phyloP scores from a whole-genome alignment of 257 asterid species.

The Salvia rosmarinus region DNA sequence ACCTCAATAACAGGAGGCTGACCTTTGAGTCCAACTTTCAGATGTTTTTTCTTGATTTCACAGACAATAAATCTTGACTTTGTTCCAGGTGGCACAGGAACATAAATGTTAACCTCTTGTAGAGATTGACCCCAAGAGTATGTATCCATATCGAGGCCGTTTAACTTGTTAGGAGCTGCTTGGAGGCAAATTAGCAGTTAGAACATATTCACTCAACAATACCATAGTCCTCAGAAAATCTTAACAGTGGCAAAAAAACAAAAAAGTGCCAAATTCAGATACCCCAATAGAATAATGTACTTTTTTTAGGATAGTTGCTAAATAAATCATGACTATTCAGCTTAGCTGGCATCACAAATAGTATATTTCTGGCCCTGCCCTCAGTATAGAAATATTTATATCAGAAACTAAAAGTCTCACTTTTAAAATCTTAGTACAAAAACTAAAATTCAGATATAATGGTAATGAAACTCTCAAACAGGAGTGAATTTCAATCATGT shows the following conservation, averaged over 20 bases:
- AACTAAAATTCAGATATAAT: not conserved
- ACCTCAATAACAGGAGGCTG: constrained; percentile 61
- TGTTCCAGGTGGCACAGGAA: constrained; percentile 77
- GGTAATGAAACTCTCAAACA: not conserved
- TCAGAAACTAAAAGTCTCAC: no score
- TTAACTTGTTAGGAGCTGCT: constrained; percentile 65
- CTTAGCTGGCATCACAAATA: no score
- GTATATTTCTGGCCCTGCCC: no score
- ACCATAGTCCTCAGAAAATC: not conserved
- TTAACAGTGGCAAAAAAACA: not conserved
- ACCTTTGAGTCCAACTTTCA: constrained; percentile 66
- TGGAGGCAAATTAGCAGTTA: constrained; percentile 8
- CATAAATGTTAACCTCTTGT: constrained; percentile 70
- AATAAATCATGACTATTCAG: not conserved
- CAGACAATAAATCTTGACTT: constrained; percentile 52
- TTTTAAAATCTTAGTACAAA: not conserved
- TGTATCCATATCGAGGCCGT: constrained; percentile 82
- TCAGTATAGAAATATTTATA: no score
- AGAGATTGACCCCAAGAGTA: constrained; percentile 85
- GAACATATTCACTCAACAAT: constrained; percentile 12
- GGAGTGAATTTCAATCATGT: not conserved
- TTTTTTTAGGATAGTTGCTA: not conserved
- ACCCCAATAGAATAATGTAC: not conserved
- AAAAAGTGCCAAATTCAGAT: not conserved
- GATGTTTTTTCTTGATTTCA: constrained; percentile 61